Evolutionary conservation across 2,329 filamentous ascomycete species (phyloP), one percentile per base, ranked within the genome.

Genomic region (Macrophomina phaseolina): DNA sequence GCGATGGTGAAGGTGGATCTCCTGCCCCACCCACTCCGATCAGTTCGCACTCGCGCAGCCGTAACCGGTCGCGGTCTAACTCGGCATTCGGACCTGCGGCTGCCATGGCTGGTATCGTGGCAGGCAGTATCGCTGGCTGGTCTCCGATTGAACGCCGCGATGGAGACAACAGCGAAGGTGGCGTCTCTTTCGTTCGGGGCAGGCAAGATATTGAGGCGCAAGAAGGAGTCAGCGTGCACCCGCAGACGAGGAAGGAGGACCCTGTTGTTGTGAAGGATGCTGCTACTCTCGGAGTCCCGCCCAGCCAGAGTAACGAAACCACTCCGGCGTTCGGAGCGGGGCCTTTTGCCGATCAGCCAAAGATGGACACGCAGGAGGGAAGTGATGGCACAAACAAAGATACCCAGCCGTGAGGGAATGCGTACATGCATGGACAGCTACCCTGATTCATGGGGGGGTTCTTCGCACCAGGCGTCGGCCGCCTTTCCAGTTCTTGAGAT

Each of bases 61-160:
- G 90, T 60, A 86, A 83, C 65, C 86, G 90, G 62, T 91, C 90
- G 61, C 84, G 89, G 70, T 91, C 89, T 51, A 90, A 87, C 74
- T 93, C 90, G 34, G 90, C 90, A 1, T 83, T 94, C 11, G 91
- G 89, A 11, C 90, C 91, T 1, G 89, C 90, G 1, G 89, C 89
- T 7, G 91, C 93, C 68, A 93, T 93, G 91, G 90, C 91, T n/a
- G 91, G 91, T 68, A 90, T 94, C 67, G 87, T 94, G 60, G 91
- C 91, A 8, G 91, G 90, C 51, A 90, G 89, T 73, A 87, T 94
- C 40, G 90, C 89, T 14, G 90, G 89, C 36, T 94, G 91, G 91
- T 91, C 90, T 56, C 91, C 91, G 0, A 85, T 89, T 65, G 89
- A 89, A 68, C 81, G 86, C 38, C 64, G 64, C 45, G 64, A 66